Evolutionary conservation across 148 eudicot genomes (phyloP).

Genomic region (Rhododendron vialii): DNA sequence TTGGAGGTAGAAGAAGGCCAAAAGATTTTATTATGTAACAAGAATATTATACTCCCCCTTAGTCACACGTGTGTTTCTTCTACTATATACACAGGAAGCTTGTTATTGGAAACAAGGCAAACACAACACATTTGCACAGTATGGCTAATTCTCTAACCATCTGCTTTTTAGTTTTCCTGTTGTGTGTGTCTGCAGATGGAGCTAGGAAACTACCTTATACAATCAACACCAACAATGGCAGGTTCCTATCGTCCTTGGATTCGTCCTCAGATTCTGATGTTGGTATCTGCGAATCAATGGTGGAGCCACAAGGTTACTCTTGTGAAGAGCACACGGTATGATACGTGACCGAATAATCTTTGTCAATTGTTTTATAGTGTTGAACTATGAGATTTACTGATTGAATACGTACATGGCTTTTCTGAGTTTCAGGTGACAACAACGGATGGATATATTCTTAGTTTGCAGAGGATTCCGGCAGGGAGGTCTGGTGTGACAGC

Average conservation of each 20-base stretch:
- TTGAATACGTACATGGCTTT: background rate
- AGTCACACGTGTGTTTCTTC: background rate
- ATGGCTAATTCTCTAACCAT: slow-evolving; percentile 12
- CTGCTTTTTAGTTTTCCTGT: slow-evolving; percentile 19
- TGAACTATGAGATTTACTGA: background rate
- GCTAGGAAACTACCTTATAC: slow-evolving; percentile 23
- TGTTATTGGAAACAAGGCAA: background rate
- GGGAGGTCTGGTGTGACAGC: slow-evolving; percentile 22
- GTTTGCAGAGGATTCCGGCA: slow-evolving; percentile 40
- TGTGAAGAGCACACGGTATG: slow-evolving; percentile 47
- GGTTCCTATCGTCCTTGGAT: background rate
- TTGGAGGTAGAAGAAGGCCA: background rate
- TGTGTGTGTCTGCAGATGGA: slow-evolving; percentile 22
- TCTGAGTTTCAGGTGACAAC: slow-evolving; percentile 30
- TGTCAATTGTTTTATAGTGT: background rate
- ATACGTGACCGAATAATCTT: background rate
- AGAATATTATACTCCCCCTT: background rate
- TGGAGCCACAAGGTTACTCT: slow-evolving; percentile 28
- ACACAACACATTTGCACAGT: background rate
- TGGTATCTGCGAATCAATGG: slow-evolving; percentile 33
- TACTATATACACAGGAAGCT: slow-evolving; percentile 1
- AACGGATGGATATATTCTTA: slow-evolving; percentile 42
- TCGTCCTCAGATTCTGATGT: background rate
- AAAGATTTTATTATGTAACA: too few relatives aligned
- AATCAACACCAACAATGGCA: background rate